phyloP scores from a whole-genome alignment of 1,284 basidiomycete genomes.

The Ganoderma sinense region DNA sequence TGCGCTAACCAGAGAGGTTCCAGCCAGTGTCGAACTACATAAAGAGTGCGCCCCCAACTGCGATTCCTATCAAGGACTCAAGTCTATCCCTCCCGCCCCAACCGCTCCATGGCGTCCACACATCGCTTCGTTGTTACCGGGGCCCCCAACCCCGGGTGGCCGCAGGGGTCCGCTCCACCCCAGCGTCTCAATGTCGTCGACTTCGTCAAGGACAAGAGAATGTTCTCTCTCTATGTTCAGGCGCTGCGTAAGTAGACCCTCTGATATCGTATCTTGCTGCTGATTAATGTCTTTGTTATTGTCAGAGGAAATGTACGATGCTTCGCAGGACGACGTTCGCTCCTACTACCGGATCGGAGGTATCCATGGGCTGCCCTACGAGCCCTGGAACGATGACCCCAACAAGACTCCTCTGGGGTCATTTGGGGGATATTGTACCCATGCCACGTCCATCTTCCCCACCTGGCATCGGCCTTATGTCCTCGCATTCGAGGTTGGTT shows the following conservation, averaged over 20 bases:
- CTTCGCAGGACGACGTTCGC: not conserved
- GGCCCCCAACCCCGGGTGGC: not conserved
- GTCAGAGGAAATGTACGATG: slow-evolving; percentile 3
- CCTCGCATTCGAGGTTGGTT: slow-evolving; percentile 29
- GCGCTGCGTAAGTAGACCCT: not conserved
- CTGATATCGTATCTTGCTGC: too few species aligned
- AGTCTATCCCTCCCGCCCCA: too few species aligned
- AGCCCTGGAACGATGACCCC: slow-evolving; percentile 8
- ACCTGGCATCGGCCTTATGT: slow-evolving; percentile 34
- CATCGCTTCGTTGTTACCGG: slow-evolving; percentile 2
- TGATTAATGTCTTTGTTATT: not conserved
- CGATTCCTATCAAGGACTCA: too few species aligned
- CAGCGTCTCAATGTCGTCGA: slow-evolving; percentile 8
- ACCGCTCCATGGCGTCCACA: too few species aligned
- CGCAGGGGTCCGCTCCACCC: not conserved
- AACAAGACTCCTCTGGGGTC: not conserved
- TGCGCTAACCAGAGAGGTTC: too few species aligned
- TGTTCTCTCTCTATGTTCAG: slow-evolving; percentile 8
- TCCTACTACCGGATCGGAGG: slow-evolving; percentile 10
- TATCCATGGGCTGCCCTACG: slow-evolving; percentile 16
- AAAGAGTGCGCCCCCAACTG: too few species aligned
- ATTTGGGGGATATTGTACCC: slow-evolving; percentile 27
- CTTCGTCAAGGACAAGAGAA: slow-evolving; percentile 5
- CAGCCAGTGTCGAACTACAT: too few species aligned
- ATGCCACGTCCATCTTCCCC: slow-evolving; percentile 31